These are phyloP conservation scores for Panicum hallii DNA, from an alignment of 202 grass and related monocot genomes.

Conservation along the genomic window DNA sequence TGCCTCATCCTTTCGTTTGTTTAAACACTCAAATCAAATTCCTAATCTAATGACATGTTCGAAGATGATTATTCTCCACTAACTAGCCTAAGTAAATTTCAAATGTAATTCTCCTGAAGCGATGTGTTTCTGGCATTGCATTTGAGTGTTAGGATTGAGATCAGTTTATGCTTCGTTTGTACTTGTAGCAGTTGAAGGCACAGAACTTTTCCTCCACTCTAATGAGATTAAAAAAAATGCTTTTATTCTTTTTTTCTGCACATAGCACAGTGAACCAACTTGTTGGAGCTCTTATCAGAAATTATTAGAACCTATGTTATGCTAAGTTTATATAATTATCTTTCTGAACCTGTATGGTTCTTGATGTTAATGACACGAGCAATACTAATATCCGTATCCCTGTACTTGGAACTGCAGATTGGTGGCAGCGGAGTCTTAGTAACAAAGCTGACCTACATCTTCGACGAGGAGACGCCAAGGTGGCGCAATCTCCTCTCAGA, in stretches of 20 bases:
- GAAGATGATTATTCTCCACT: not conserved
- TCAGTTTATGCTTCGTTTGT: too few species aligned
- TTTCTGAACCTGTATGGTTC: slow-evolving; percentile 1
- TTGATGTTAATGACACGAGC: not conserved
- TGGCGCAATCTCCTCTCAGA: slow-evolving; percentile 77
- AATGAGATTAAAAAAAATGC: not conserved
- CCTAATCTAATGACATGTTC: not conserved
- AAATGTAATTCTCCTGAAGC: not conserved
- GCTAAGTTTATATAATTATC: not conserved
- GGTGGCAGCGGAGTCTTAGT: slow-evolving; percentile 97
- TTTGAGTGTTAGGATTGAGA: not conserved
- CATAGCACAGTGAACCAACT: not conserved
- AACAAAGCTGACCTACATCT: slow-evolving; percentile 90
- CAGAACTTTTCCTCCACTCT: not conserved
- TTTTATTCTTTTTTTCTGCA: not conserved
- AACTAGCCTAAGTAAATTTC: not conserved
- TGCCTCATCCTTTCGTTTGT: slow-evolving; percentile 7
- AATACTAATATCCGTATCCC: not conserved
- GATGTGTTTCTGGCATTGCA: not conserved
- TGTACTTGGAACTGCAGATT: slow-evolving; percentile 53
- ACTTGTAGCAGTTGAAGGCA: not conserved
- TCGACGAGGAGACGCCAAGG: slow-evolving; percentile 94
- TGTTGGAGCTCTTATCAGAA: slow-evolving; percentile 1
- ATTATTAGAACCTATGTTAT: not conserved
- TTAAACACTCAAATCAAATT: not conserved